Evolutionary conservation across 1,284 basidiomycete species (phyloP), one percentile per base, ranked within the genome.

Genomic region (Rhodotorula mucilaginosa): DNA sequence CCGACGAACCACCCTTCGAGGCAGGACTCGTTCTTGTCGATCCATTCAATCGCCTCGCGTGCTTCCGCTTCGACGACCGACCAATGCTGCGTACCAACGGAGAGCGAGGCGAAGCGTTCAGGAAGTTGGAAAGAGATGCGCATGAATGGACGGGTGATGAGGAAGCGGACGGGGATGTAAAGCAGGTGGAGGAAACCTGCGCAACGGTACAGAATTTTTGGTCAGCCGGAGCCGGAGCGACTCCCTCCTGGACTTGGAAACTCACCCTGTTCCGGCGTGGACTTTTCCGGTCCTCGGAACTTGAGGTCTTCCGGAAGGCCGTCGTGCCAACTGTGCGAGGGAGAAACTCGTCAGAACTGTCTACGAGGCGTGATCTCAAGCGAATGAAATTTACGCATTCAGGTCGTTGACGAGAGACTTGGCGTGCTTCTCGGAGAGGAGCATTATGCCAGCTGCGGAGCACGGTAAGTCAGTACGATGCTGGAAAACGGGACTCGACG

Each of bases 1-100:
- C 92, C 88, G 60, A 93, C 81, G 79, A 93, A 85, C 88, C 92
- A 90, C 31, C 92, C 88, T 79, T 97, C 94, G 79, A 96, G 91
- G 70, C 89, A 83, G 26, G 83, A 83, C 79, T 94, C 91, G 80
- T 97, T 87, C 18, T 83, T 84, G 78, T 93, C 89, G 61, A 96
- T 85, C 94, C 94, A 97, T 77, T 93, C 89, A 76, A 97, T 93
- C 5, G 88, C 87, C 69, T 92, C 88, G 58, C 88, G 86, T 1
- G 91, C 90, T 78, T 91, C 84, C 34, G 83, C 78, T 61, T 93
- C 87, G 65, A 97, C 85, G 61, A 84, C 83, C 51, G 85, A 86
- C 92, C 93, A 97, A 69, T 88, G 86, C 77, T 89, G 88, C 59
- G 91, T 86, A 3, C 89, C 91, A 73, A 96, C 84, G 44, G 86